Base-by-base conservation (phyloP, 148 eudicot species). In the Camellia sinensis region DNA sequence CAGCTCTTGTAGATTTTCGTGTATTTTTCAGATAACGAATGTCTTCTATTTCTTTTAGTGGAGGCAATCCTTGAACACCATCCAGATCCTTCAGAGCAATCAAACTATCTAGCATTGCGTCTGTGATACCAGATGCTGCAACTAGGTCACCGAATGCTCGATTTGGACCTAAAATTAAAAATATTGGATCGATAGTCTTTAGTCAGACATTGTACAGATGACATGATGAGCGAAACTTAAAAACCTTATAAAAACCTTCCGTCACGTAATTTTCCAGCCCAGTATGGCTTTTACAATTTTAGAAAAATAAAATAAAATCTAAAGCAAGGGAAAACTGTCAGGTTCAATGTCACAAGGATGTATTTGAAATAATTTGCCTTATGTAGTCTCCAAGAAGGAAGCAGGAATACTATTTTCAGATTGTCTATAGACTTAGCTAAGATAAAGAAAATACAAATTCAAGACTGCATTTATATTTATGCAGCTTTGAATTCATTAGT, bases 111-210 rank as follows among this genome's bases (percentile, higher is more conserved):
- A 95, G 81, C 97, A 95, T 93, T 57, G 84, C 93, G 44, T 95
- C 97, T 19, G 99, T 89, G 80, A 95, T 93, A 76, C 97, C 98
- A 61, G 99, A 95, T 83, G 93, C 93, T 56, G 97, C 91, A 71
- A 95, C 79, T 10, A 95, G 93, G 76, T 95, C 98, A 66, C 98
- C 98, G 85, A 95, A 95, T 77, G 98, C 93, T 79, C 94, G 93
- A 78, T 93, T 78, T 80, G 94, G 93, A 82, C 97, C 98, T 95
- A 95, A 75, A 81, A 77, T 63, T 64, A 86, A 18, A 79, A 65
- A 46, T 37, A 74, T 75, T 44, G 70, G 13, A 53, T 37, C n/a
- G 18, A 14, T 57, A 71, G 50, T 76, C 7, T 61, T 50, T n/a
- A 68, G 53, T 76, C 4, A 69, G 6, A 19, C 15, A 21, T 65